A percentile compares a stretch with the other conserved stretches of the same genome.
phyloP scores from a whole-genome alignment of 768 basidiomycete species.

The Podaxis sp. region DNA sequence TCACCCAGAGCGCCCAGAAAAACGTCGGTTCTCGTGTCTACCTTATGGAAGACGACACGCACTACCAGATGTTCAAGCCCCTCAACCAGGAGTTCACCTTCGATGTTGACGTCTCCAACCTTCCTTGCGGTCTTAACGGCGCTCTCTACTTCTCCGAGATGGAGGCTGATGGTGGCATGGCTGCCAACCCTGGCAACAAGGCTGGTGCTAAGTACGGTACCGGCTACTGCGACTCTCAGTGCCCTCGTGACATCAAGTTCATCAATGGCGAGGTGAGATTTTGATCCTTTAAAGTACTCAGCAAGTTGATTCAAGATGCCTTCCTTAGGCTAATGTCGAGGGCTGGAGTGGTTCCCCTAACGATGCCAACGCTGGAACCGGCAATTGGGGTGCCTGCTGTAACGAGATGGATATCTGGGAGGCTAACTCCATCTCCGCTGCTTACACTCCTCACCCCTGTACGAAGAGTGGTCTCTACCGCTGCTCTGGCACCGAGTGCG shows the following conservation, averaged over 20 bases:
- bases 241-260: conserved; percentile 16
- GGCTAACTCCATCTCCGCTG: conserved; percentile 38
- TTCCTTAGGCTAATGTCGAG: conserved; percentile 8
- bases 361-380: conserved; percentile 35
- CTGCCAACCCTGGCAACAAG: conserved; percentile 7
- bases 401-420: conserved; percentile 48
- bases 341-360: conserved; percentile 10
- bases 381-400: conserved; percentile 39
- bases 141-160: conserved; percentile 16
- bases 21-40: conserved; percentile 16
- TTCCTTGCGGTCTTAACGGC: conserved; percentile 17
- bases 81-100: conserved; percentile 17
- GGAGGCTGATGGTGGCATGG: conserved; percentile 14
- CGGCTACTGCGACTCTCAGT: conserved; percentile 16
- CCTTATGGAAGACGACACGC: conserved; percentile 12
- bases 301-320: neutral
- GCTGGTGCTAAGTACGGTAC: conserved; percentile 17
- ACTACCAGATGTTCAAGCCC: conserved; percentile 14
- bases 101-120: conserved; percentile 16
- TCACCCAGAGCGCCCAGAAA: conserved; percentile 10
- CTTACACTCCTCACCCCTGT: conserved; percentile 41
- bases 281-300: neutral
- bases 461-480: conserved; percentile 27
- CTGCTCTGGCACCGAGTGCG: conserved; percentile 33
- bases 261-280: conserved; percentile 14